Base-by-base conservation (phyloP, 2,329 filamentous ascomycete genomes). In the Aspergillus sp. region DNA sequence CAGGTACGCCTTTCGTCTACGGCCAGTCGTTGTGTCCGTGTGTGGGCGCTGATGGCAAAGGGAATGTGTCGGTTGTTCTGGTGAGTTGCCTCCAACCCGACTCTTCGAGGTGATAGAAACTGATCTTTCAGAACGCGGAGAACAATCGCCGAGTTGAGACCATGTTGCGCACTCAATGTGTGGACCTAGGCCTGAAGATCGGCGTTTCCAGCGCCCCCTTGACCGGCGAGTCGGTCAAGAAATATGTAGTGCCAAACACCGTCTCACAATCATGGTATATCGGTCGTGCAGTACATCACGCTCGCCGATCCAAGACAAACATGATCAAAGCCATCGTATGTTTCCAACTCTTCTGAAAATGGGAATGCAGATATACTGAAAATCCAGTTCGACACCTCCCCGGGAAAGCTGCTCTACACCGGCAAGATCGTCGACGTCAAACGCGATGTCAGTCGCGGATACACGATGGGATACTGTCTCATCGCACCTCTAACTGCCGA, bases 391-490 rank as follows among this genome's bases (percentile, higher is more conserved):
- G 49, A 70, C 62, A 63, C 59, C 14, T 57, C 54, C 1, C 58
- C 61, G 2, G 74, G 70, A 1, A 64, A 67, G 24, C 65, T 76
- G 1, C 60, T 77, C 2, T 77, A 75, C 61, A 73, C 71, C 30
- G 75, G 75, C 26, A 77, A 77, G 54, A 73, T 77, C 38, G 65
- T 76, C 10, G 73, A 74, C 20, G 74, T 77, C 2, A 70, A 72
- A 38, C 66, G 74, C 22, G 60, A 66, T 4, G 57, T 69, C 33
- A 65, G 62, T 51, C 72, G 41, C 55, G 73, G 64, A 62, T 75
- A 71, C 65, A 76, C 57, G 58, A 74, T 67, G 63, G 68, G 67
- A 11, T 53, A 61, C 17, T 65, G 64, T 49, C 58, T 63, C 5
- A 56, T 70, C 35, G 65, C 61, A 11, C 40, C 3, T 67, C 67